phyloP scores from a whole-genome alignment of 2,329 filamentous ascomycete species.

The Ustulina deusta region DNA sequence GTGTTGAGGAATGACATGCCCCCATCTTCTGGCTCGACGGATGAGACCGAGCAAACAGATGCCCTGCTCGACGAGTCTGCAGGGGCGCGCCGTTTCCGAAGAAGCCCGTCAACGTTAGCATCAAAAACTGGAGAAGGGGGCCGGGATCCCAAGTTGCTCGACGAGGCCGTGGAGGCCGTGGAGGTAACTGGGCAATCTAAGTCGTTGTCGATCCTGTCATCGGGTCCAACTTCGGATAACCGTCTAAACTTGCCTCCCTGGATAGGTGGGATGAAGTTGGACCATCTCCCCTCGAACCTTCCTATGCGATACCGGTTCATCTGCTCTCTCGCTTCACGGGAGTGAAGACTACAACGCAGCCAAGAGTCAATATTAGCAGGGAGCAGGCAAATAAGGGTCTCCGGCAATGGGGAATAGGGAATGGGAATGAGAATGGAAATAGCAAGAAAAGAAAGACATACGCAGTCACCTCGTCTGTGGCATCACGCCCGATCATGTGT shows the following conservation, averaged over 20 bases:
- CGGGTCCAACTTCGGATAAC: slow-evolving; percentile 54
- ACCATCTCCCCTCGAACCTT: slow-evolving; percentile 82
- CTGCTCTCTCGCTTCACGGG: slow-evolving; percentile 75
- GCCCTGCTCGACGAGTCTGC: slow-evolving; percentile 52
- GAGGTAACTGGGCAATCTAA: slow-evolving; percentile 52
- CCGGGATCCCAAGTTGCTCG: slow-evolving; percentile 66
- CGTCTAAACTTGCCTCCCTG: slow-evolving; percentile 84
- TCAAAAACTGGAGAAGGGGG: slow-evolving; percentile 66
- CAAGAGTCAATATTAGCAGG: slow-evolving; percentile 30
- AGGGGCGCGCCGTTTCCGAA: slow-evolving; percentile 50
- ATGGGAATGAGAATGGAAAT: not conserved
- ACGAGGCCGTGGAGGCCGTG: slow-evolving; percentile 50
- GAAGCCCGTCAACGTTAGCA: slow-evolving; percentile 53
- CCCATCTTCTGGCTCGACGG: slow-evolving; percentile 59
- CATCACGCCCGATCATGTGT: slow-evolving; percentile 94
- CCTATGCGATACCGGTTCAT: slow-evolving; percentile 91
- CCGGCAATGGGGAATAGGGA: not conserved
- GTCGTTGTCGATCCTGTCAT: slow-evolving; percentile 52
- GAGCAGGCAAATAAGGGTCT: slow-evolving; percentile 16
- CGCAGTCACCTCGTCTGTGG: slow-evolving; percentile 93
- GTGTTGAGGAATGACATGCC: slow-evolving; percentile 77
- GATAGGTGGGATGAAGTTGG: slow-evolving; percentile 89
- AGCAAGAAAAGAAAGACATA: slow-evolving; percentile 60
- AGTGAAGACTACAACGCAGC: slow-evolving; percentile 77
- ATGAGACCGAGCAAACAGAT: slow-evolving; percentile 72